Conservation (phyloP, 495 filamentous ascomycete species). For the Daldinia childiae region DNA sequence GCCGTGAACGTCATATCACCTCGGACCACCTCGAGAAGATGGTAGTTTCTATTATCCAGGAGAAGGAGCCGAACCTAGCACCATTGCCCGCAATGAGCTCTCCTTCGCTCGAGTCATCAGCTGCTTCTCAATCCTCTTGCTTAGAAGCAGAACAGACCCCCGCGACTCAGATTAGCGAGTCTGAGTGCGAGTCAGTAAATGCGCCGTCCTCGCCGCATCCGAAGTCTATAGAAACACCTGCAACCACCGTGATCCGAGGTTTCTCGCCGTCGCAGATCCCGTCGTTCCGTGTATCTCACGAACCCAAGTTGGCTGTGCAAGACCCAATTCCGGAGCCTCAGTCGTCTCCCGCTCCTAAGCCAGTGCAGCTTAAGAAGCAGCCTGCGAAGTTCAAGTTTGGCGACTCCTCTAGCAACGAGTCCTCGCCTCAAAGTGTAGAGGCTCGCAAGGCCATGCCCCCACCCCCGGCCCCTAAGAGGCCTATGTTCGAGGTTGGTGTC, state of each 20-base stretch:
- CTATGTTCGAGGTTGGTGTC: constrained; percentile 78
- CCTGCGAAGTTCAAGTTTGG: constrained; percentile 65
- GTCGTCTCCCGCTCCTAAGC: constrained; percentile 58
- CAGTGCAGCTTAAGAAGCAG: constrained; percentile 59
- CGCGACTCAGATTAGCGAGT: constrained; percentile 72
- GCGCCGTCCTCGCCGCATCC: constrained; percentile 32
- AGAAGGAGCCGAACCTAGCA: constrained; percentile 71
- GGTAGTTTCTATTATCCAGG: constrained; percentile 83
- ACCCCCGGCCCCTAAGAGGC: constrained; percentile 66
- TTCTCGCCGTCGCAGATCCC: constrained; percentile 84
- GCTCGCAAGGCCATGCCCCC: constrained; percentile 59
- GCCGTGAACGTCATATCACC: constrained; percentile 89
- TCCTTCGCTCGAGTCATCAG: constrained; percentile 37
- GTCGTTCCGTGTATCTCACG: constrained; percentile 57
- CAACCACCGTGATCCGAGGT: constrained; percentile 80
- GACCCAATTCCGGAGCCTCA: constrained; percentile 56
- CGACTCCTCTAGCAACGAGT: constrained; percentile 60
- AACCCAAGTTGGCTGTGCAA: constrained; percentile 37
- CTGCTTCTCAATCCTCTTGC: constrained; percentile 35
- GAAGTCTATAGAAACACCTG: constrained; percentile 51
- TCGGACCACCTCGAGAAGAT: constrained; percentile 88
- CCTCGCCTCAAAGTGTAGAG: constrained; percentile 59
- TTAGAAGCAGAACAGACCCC: constrained; percentile 46
- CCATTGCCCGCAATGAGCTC: constrained; percentile 64
- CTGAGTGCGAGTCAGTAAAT: constrained; percentile 44